phyloP scores from a whole-genome alignment of 2,329 filamentous ascomycete species.

The Fusarium miscanthi region DNA sequence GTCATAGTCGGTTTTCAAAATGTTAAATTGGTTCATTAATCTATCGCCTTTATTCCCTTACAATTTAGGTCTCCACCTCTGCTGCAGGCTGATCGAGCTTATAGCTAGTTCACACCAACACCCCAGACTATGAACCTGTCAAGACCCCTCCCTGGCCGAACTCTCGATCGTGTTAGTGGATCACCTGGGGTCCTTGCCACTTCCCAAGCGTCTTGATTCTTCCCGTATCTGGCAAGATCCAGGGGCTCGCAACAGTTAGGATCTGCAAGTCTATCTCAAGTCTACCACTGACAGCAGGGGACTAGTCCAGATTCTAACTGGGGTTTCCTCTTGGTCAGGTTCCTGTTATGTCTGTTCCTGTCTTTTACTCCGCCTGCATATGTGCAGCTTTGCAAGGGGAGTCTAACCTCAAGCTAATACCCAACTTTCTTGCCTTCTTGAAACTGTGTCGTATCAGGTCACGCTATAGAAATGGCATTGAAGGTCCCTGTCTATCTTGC shows the following conservation, averaged over 20 bases:
- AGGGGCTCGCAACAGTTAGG: neutral
- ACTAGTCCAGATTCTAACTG: neutral
- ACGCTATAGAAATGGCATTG: fast-evolving
- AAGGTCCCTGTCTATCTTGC: fast-evolving
- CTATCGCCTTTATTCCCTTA: fast-evolving
- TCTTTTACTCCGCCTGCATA: fast-evolving
- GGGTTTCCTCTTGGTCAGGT: neutral
- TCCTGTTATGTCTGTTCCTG: too few relatives aligned
- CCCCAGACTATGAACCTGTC: neutral
- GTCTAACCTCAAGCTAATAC: fast-evolving
- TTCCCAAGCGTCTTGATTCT: too few relatives aligned
- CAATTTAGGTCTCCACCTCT: fast-evolving
- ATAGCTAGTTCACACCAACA: fast-evolving
- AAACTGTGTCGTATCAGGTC: fast-evolving
- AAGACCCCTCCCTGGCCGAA: neutral
- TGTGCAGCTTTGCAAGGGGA: too few relatives aligned
- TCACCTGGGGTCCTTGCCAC: fast-evolving
- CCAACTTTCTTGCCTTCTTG: fast-evolving
- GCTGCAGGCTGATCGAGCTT: neutral
- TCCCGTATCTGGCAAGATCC: neutral
- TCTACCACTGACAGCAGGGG: neutral
- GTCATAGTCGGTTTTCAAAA: neutral
- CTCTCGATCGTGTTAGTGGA: neutral
- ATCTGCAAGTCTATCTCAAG: neutral
- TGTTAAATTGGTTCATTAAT: neutral